Base-by-base conservation (phyloP, 805 yeast species). In the Ogataea polymorpha region DNA sequence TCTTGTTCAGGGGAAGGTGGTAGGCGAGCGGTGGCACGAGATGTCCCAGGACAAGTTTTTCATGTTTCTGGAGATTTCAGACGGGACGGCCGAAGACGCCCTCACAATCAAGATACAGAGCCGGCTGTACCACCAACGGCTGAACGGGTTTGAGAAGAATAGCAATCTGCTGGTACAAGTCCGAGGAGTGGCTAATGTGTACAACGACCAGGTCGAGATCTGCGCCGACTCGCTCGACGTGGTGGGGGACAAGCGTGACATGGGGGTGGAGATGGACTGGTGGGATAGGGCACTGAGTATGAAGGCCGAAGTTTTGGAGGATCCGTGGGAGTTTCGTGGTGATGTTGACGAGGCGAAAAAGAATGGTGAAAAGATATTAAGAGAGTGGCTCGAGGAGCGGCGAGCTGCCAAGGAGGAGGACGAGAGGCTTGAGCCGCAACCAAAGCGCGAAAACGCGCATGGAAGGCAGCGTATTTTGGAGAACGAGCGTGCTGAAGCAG, bases 321-420 rank as follows among this genome's bases (percentile, higher is more conserved):
- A 46, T 1, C 69, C 72, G 0, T 71, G 76, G 76, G 46, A 49
- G 24, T 57, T 56, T 27, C 37, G 44, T 1, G 59, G 50, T 8
- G 41, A 42, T 12, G 46, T 23, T 26, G 14, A 7, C 20, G 33
- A n/a, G 26, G 23, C 5, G 37, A 46, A 13, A 41, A 43, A 5
- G 42, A 33, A 10, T n/a, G 40, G 3, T 38, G 37, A 13, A 14
- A 27, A n/a, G 6, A 10, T 7, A n/a, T 5, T 10, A 30, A 15
- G 11, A n/a, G 25, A 21, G 11, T 12, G n/a, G 8, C 27, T 15
- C 17, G 29, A 16, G 24, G 12, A 23, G 15, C 35, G 17, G 23
- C 13, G 26, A n/a, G 26, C 21, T 21, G 26, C 16, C 18, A 16
- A 31, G 4, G 27, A 27, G 30, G 13, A 12, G 6, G 16, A 14